Percentiles rank a stretch among this genome's conserved stretches.
Evolutionary conservation across 805 yeast genomes (phyloP).

Genomic region (Candida incommunis): DNA sequence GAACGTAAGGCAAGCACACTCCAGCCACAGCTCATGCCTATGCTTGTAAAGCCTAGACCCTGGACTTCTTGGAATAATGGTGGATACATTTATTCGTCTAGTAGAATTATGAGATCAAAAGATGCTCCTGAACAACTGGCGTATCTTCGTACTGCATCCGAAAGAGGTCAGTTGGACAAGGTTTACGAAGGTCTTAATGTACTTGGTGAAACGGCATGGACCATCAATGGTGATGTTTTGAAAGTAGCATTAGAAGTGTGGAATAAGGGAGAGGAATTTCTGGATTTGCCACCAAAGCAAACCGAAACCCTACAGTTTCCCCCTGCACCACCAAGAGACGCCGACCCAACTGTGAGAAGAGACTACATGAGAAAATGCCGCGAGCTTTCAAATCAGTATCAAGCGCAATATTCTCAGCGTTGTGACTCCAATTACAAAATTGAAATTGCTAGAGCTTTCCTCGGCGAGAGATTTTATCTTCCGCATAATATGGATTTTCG

Average conservation of each 20-base stretch:
- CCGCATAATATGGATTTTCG: slow-evolving; percentile 54
- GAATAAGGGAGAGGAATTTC: slow-evolving; percentile 69
- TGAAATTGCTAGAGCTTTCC: slow-evolving; percentile 87
- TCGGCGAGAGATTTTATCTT: slow-evolving; percentile 46
- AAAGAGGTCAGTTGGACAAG: slow-evolving; percentile 43
- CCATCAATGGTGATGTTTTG: slow-evolving; percentile 63
- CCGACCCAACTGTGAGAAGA: slow-evolving; percentile 58
- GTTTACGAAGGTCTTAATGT: slow-evolving; percentile 76
- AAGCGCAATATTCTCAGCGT: slow-evolving; percentile 67
- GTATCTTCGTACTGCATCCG: slow-evolving; percentile 74
- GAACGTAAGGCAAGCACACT: slow-evolving; percentile 49
- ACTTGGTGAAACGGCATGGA: slow-evolving; percentile 83
- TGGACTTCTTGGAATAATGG: slow-evolving; percentile 79
- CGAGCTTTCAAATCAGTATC: slow-evolving; percentile 41
- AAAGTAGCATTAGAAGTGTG: slow-evolving; percentile 62
- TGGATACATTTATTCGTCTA: slow-evolving; percentile 60
- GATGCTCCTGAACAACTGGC: slow-evolving; percentile 85
- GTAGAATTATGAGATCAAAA: slow-evolving; percentile 56
- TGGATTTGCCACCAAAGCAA: slow-evolving; percentile 46
- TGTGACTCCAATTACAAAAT: slow-evolving; percentile 89
- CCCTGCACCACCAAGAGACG: slow-evolving; percentile 42
- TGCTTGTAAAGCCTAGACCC: slow-evolving; percentile 80
- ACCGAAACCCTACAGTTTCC: slow-evolving; percentile 34
- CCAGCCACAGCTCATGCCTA: slow-evolving; percentile 81
- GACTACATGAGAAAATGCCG: slow-evolving; percentile 56